Evolutionary conservation across 768 basidiomycete genomes (phyloP), one percentile per base, ranked within the genome.

Genomic region (Suillus subalutaceus): DNA sequence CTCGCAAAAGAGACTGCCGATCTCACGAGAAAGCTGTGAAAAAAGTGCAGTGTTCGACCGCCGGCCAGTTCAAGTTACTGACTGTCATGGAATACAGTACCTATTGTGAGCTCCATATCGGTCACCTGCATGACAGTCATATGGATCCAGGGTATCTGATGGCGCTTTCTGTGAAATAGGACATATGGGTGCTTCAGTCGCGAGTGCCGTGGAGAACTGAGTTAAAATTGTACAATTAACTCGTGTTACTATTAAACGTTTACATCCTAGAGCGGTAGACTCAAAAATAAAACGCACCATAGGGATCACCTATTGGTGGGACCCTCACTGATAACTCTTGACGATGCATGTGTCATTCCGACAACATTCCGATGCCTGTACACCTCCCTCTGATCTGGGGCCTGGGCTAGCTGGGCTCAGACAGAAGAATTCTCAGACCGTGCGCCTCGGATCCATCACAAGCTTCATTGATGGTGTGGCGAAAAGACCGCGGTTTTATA

Each of bases 51-150:
- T 6, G 40, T 60, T 30, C 18, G 58, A 60, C 18, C 4, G 40
- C 40, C 40, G 26, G 16, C 58, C 26, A 26, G 4, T 38, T 38
- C 7, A 30, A 55, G 52, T 18, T 32, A 37, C 23, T 37, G 56
- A 13, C 20, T 26, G 58, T 41, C 38, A 13, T 40, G n/a, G 15
- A 53, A 38, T 8, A 40, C 38, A 58, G 57, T 26, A 26, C 38
- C 15, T 60, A 44, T 53, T 30, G 53, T 55, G 32, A 52, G 32
- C 23, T 4, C 32, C 18, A 9, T 23, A 50, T 7, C 10, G 59
- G 44, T 58, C 59, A 57, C 30, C 67, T 65, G 70, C 46, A 46
- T 32, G 9, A 55, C 61, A 38, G 46, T 60, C 40, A 60, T 23
- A 60, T 41, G 26, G 23, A 41, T 40, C 13, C 7, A 37, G n/a